Percentiles rank a stretch among this genome's conserved stretches.
These are phyloP conservation scores for Phytophthora vignae DNA, from an alignment of 352 stramenopile species.

Conservation along the genomic window DNA sequence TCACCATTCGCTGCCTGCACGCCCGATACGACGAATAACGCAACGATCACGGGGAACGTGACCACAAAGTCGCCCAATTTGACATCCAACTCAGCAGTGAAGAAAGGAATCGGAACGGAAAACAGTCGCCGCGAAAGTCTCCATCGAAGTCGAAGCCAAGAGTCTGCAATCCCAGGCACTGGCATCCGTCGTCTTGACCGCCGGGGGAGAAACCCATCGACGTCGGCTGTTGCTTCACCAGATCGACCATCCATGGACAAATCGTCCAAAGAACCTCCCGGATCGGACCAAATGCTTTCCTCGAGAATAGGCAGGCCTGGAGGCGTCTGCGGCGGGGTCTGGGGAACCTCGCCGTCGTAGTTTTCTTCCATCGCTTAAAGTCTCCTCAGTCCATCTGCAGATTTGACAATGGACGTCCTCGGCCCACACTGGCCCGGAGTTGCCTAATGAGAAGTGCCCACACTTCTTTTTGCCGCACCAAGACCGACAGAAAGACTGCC, in stretches of 20 bases:
- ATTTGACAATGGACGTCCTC: slow-evolving; percentile 13
- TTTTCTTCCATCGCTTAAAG: neutral
- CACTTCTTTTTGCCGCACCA: neutral
- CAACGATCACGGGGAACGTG: slow-evolving; percentile 25
- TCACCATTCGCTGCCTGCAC: slow-evolving; percentile 12
- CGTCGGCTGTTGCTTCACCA: slow-evolving; percentile 13
- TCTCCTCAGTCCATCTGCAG: slow-evolving; percentile 5
- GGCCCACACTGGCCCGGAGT: neutral
- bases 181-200: neutral
- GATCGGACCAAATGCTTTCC: slow-evolving; percentile 27
- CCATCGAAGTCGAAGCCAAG: slow-evolving; percentile 34
- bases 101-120: slow-evolving; percentile 24
- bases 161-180: neutral
- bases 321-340: neutral
- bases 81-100: slow-evolving; percentile 36
- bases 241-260: neutral
- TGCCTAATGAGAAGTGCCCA: slow-evolving; percentile 6
- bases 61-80: slow-evolving; percentile 46
- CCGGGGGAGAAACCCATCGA: neutral
- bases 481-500: neutral
- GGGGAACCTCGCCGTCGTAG: neutral
- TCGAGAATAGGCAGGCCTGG: slow-evolving; percentile 23
- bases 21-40: slow-evolving; percentile 20
- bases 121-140: slow-evolving; percentile 32
- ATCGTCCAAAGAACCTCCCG: slow-evolving; percentile 22